Base-by-base conservation (phyloP, 345 rosid species). In the Brassica incana region DNA sequence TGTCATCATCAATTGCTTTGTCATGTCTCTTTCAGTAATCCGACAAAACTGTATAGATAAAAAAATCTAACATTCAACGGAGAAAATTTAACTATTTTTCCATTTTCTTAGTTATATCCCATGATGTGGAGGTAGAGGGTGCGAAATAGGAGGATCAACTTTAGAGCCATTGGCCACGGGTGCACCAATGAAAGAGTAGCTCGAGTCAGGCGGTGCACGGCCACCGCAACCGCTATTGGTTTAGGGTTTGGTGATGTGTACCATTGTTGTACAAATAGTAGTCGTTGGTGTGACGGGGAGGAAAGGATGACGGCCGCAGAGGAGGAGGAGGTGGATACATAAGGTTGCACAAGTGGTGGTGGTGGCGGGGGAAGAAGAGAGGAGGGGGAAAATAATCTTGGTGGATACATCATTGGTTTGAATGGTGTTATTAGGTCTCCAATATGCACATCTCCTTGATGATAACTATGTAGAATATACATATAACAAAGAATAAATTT, bases 221-320 rank as follows among this genome's bases (percentile, higher is more conserved):
- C 77, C 65, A 70, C 62, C 12, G 36, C 56, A 65, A 69, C 67
- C 40, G 73, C 35, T 52, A 69, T 65, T 69, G 30, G 14, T 78
- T 78, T 78, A 85, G 56, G 75, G 84, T 78, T 78, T 78, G 87
- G 16, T 65, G 79, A 60, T 62, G 76, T n/a, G 79, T 29, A 33
- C 60, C 69, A 78, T 77, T 80, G 75, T 91, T 95, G 29, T 89
- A 88, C 23, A 86, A 74, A 75, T 86, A 91, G 84, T 83, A 90
- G 73, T 92, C 92, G 58, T 85, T 88, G 4, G 81, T 65, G 18
- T 78, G 64, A 83, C 65, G 71, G 75, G 59, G 85, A 71, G 79
- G 76, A 59, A 76, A 83, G 27, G 82, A 86, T 7, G 92, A 74
- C 5, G 81, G 76, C 66, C 81, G 85, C 15, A 82, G 83, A 59